phyloP scores from a whole-genome alignment of 345 rosid genomes.

The Streptanthus diversifolius region DNA sequence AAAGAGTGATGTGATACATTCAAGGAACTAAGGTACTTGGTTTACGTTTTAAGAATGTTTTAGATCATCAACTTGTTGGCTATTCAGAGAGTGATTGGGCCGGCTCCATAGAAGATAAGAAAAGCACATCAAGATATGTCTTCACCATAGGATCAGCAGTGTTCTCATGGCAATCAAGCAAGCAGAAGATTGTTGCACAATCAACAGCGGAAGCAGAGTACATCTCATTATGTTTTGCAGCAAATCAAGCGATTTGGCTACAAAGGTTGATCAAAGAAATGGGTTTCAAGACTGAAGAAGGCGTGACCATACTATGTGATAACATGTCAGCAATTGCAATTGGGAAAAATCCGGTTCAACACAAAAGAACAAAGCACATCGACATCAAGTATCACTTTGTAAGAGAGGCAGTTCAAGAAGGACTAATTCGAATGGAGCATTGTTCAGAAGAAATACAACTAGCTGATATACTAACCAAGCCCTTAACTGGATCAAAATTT shows the following conservation, averaged over 20 bases:
- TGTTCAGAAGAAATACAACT: not conserved
- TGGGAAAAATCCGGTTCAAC: slow-evolving; percentile 14
- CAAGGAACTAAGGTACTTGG: too few species aligned
- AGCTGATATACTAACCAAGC: too few species aligned
- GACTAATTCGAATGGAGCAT: not conserved
- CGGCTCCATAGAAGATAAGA: too few species aligned
- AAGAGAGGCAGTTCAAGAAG: not conserved
- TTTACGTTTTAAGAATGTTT: too few species aligned
- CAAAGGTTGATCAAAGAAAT: not conserved
- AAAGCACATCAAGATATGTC: too few species aligned
- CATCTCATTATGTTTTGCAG: not conserved
- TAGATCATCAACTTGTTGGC: too few species aligned
- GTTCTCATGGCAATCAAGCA: too few species aligned
- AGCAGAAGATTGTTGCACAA: too few species aligned
- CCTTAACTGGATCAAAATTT: too few species aligned
- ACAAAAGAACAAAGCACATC: slow-evolving; percentile 3
- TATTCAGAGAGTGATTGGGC: too few species aligned
- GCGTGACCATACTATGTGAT: not conserved
- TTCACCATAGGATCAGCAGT: too few species aligned
- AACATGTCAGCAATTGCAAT: not conserved
- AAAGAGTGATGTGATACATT: too few species aligned
- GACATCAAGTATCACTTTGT: not conserved
- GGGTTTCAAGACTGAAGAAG: not conserved
- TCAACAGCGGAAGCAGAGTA: not conserved
- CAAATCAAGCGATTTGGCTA: not conserved